phyloP scores from a whole-genome alignment of 179 eudicot genomes.

The Spinacia oleracea region DNA sequence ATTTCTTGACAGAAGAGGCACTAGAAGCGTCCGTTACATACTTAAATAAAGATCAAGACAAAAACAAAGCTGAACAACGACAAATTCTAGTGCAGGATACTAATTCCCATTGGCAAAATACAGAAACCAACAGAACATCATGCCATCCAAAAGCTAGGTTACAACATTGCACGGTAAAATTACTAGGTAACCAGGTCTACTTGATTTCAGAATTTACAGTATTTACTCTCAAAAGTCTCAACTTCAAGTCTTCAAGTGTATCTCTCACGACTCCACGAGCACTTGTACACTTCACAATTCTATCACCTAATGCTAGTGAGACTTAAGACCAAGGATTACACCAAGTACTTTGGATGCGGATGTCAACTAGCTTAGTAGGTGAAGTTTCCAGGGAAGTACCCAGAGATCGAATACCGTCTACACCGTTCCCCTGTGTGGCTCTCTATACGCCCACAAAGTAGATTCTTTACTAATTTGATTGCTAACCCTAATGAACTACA shows the following conservation, averaged over 20 bases:
- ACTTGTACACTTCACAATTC: neutral
- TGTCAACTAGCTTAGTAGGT: neutral
- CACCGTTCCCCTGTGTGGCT: too few species aligned
- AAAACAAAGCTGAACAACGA: neutral
- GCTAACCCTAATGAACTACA: constrained; percentile 10
- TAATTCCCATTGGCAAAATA: neutral
- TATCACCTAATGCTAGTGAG: neutral
- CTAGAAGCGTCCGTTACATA: neutral
- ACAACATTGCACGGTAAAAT: neutral
- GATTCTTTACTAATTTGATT: neutral
- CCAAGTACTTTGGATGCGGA: neutral
- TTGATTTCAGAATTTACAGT: neutral
- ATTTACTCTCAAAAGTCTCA: neutral
- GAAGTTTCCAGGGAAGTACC: too few species aligned
- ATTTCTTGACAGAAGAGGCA: neutral
- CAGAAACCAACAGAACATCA: constrained; percentile 10
- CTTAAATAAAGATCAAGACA: neutral
- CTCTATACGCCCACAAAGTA: too few species aligned
- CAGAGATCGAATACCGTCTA: too few species aligned
- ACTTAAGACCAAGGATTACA: neutral
- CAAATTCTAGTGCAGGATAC: neutral
- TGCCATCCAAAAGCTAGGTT: neutral
- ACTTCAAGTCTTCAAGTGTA: too few species aligned
- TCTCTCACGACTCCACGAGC: too few species aligned
- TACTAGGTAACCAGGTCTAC: neutral